Conservation (phyloP, 2,329 filamentous ascomycete genomes). For the Trichoderma aggressivum region DNA sequence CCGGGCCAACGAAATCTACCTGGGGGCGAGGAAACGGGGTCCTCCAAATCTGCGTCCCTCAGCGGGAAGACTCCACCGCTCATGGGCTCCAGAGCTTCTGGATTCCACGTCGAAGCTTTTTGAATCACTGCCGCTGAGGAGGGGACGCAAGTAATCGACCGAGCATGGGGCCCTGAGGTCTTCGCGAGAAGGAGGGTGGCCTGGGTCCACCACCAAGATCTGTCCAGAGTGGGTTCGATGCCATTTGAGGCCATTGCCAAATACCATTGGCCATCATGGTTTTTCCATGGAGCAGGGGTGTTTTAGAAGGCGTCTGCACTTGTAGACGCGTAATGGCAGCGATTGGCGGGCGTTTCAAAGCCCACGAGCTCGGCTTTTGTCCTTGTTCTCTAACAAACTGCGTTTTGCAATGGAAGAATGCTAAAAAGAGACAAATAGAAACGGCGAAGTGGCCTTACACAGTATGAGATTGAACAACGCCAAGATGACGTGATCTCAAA, state of each 20-base stretch:
- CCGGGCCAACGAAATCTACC: conserved; percentile 17
- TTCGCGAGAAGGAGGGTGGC: neutral
- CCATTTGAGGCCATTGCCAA: conserved; percentile 15
- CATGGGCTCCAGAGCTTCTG: conserved; percentile 26
- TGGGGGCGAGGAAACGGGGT: conserved; percentile 19
- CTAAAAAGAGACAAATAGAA: neutral
- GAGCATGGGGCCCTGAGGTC: conserved; percentile 13
- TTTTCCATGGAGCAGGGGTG: conserved; percentile 4
- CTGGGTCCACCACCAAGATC: conserved; percentile 25
- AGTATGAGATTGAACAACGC: neutral
- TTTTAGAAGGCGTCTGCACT: conserved; percentile 3
- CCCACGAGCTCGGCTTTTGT: neutral
- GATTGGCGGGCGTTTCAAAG: neutral
- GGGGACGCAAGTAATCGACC: conserved; percentile 18
- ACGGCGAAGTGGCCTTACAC: neutral
- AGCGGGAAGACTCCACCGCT: conserved; percentile 23
- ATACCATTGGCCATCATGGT: conserved; percentile 10
- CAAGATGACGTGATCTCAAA: conserved; percentile 11
- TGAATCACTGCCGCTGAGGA: conserved; percentile 20
- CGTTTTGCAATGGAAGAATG: neutral
- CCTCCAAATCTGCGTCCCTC: conserved; percentile 22
- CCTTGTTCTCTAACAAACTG: neutral
- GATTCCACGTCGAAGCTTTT: conserved; percentile 24
- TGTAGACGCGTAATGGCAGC: neutral
- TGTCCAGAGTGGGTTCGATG: conserved; percentile 23